phyloP scores from a whole-genome alignment of 2,329 filamentous ascomycete genomes.

The Neofusicoccum ribis region DNA sequence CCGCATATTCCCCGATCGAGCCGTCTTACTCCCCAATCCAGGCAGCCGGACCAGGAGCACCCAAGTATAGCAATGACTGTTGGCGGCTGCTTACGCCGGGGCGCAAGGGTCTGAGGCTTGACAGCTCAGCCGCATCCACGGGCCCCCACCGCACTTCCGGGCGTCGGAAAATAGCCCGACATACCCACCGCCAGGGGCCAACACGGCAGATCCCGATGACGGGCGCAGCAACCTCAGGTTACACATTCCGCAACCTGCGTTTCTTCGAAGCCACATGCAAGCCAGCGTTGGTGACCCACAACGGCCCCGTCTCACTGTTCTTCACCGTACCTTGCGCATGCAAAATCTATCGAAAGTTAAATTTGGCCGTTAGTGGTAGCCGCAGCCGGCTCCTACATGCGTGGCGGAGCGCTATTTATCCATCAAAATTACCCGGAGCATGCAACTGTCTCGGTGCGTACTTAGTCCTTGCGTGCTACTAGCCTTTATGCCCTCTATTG shows the following conservation, averaged over 20 bases:
- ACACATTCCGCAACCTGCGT: too few species aligned
- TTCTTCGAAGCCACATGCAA: not conserved
- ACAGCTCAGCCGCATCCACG: not conserved
- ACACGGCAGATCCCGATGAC: not conserved
- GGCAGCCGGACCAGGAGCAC: not conserved
- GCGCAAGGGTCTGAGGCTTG: not conserved
- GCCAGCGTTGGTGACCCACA: not conserved
- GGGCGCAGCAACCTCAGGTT: not conserved
- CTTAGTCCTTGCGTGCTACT: not conserved
- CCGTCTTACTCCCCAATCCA: not conserved
- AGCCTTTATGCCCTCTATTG: not conserved
- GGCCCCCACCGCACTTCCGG: not conserved
- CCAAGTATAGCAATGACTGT: not conserved
- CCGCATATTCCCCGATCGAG: not conserved
- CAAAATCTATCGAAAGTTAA: not conserved
- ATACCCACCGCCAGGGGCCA: not conserved
- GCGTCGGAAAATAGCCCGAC: not conserved
- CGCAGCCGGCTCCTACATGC: not conserved
- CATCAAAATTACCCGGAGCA: not conserved
- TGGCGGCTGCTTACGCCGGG: slow-evolving; percentile 1
- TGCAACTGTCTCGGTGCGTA: not conserved
- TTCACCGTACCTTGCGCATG: not conserved
- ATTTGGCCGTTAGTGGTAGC: not conserved
- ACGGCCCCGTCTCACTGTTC: not conserved
- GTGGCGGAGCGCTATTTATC: not conserved